These are phyloP conservation scores for Halophytophthora batemanensis DNA, from an alignment of 352 stramenopile genomes.

Conservation along the genomic window DNA sequence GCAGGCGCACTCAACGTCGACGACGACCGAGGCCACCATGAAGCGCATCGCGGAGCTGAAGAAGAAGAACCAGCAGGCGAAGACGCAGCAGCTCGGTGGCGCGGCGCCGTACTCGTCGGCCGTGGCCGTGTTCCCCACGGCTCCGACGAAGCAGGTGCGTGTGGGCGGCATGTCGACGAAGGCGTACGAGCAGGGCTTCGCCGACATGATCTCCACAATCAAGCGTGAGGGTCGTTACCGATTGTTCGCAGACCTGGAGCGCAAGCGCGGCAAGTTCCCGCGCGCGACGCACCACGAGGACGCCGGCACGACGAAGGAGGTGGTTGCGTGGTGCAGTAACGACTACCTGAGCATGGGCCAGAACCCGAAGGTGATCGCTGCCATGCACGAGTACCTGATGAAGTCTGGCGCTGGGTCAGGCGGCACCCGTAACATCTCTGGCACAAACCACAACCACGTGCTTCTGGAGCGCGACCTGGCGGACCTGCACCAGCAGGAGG, in stretches of 20 bases:
- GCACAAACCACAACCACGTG: conserved; percentile 91
- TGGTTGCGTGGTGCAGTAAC: conserved; percentile 89
- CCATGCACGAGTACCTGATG: conserved; percentile 82
- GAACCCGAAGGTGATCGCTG: conserved; percentile 79
- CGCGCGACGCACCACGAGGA: conserved; percentile 71
- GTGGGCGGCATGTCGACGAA: conserved; percentile 53
- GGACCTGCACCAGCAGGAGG: conserved; percentile 85
- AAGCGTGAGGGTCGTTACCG: conserved; percentile 87
- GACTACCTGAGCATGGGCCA: conserved; percentile 91
- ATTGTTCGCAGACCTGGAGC: conserved; percentile 84
- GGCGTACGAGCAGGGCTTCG: conserved; percentile 74
- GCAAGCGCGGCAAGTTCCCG: conserved; percentile 83
- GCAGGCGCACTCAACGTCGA: conserved; percentile 57
- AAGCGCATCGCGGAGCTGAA: conserved; percentile 73
- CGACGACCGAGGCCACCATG: conserved; percentile 61
- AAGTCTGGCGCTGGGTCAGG: conserved; percentile 81
- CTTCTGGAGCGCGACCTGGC: conserved; percentile 81
- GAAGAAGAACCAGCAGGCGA: conserved; percentile 47
- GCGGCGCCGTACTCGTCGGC: conserved; percentile 38
- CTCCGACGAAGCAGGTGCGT: conserved; percentile 49
- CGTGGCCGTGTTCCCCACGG: conserved; percentile 54
- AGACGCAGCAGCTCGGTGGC: conserved; percentile 20
- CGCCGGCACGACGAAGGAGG: conserved; percentile 71
- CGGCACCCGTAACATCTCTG: conserved; percentile 89
- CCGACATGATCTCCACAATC: conserved; percentile 74